These are phyloP conservation scores for Plasmodium berghei DNA, from an alignment of 169 alveolate genomes.

Conservation along the genomic window DNA sequence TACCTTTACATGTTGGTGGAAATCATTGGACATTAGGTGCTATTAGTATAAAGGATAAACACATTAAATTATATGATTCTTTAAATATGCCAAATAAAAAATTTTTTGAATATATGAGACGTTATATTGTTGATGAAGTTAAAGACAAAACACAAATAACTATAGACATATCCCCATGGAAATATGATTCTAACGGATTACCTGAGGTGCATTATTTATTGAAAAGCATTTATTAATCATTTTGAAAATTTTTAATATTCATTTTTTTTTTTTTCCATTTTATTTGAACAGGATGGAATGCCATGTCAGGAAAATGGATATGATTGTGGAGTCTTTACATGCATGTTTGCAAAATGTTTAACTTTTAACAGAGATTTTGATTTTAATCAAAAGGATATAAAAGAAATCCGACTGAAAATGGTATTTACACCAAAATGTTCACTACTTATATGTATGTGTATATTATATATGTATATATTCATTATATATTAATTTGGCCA, in stretches of 20 bases:
- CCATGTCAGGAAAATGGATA: constrained; percentile 90
- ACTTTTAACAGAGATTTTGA: constrained; percentile 86
- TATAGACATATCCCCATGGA: constrained; percentile 46
- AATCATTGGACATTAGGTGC: constrained; percentile 92
- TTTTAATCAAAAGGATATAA: constrained; percentile 84
- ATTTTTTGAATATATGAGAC: constrained; percentile 75
- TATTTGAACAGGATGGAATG: constrained; percentile 46
- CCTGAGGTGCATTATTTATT: constrained; percentile 25
- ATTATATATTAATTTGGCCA: not conserved
- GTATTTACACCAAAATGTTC: constrained; percentile 26
- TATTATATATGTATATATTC: too few species aligned
- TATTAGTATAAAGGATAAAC: constrained; percentile 85
- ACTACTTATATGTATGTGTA: not conserved
- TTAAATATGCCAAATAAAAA: constrained; percentile 80
- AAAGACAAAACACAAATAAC: constrained; percentile 78
- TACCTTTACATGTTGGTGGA: constrained; percentile 88
- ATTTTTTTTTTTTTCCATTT: not conserved
- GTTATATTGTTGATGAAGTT: constrained; percentile 87
- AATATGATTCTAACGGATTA: constrained; percentile 15
- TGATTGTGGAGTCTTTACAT: constrained; percentile 92
- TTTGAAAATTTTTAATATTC: not conserved
- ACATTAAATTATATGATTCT: constrained; percentile 86
- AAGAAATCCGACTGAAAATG: constrained; percentile 81
- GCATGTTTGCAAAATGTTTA: constrained; percentile 91
- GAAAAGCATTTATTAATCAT: not conserved